phyloP scores from a whole-genome alignment of 2,329 filamentous ascomycete species.

The Lasiodiplodia gonubiensis region DNA sequence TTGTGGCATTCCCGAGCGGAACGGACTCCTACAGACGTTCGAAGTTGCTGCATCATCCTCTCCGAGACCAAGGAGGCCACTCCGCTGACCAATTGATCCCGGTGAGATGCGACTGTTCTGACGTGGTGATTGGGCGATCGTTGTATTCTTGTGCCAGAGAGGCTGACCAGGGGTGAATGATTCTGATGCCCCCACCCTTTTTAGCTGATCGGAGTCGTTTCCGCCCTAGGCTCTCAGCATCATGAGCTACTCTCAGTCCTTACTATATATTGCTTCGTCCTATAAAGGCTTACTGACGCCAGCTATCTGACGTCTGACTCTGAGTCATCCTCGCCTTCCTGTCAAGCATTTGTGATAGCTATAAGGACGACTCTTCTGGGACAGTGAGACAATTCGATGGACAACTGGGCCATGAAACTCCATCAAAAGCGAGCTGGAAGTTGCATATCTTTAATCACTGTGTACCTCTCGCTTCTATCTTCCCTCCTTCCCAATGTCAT shows the following conservation, averaged over 20 bases:
- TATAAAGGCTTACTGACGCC: neutral
- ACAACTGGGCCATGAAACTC: no score
- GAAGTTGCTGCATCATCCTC: constrained; percentile 6
- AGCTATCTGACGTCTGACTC: neutral
- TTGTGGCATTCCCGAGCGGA: neutral
- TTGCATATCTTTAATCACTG: no score
- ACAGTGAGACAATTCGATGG: no score
- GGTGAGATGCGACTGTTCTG: neutral
- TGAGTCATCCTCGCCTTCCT: neutral
- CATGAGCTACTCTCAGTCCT: neutral
- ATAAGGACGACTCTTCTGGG: no score
- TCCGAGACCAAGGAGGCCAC: neutral
- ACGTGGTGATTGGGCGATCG: neutral
- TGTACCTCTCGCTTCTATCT: no score
- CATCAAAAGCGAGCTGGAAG: no score
- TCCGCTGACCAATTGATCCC: neutral
- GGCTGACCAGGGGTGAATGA: neutral
- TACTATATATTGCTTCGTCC: neutral
- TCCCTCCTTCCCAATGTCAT: no score
- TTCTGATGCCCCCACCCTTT: neutral
- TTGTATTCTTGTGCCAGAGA: neutral
- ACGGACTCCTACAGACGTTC: constrained; percentile 21
- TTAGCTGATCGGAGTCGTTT: neutral
- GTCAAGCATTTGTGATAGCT: no score
- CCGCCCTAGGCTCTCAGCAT: neutral